These are phyloP conservation scores for Medicago lupulina DNA, from an alignment of 306 rosid genomes.

Conservation along the genomic window DNA sequence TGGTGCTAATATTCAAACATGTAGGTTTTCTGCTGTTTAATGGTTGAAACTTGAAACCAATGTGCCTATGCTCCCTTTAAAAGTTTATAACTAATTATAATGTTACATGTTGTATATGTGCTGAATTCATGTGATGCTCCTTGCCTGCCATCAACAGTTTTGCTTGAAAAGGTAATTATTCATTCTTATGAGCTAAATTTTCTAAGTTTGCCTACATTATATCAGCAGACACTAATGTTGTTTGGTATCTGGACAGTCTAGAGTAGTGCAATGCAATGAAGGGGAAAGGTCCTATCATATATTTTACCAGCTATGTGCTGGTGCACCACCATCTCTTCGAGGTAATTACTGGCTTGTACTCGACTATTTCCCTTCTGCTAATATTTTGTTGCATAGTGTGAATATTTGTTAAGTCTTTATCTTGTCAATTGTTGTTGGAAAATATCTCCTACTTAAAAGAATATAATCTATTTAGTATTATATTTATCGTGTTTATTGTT, in stretches of 20 bases:
- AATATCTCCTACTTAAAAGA: background rate
- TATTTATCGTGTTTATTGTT: background rate
- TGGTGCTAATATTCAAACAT: slow-evolving; percentile 93
- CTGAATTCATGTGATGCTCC: slow-evolving; percentile 37
- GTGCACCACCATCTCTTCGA: slow-evolving; percentile 77
- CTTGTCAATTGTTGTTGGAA: slow-evolving; percentile 18
- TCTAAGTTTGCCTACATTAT: slow-evolving; percentile 26
- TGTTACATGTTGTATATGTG: slow-evolving; percentile 40
- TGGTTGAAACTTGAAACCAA: slow-evolving; percentile 19
- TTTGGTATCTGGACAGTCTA: slow-evolving; percentile 64
- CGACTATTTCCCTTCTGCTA: slow-evolving; percentile 3
- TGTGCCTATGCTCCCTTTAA: slow-evolving; percentile 26
- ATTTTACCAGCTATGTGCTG: slow-evolving; percentile 93
- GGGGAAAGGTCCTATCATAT: slow-evolving; percentile 96
- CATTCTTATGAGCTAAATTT: slow-evolving; percentile 34
- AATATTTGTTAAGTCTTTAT: slow-evolving; percentile 24
- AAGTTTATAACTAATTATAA: slow-evolving; percentile 49
- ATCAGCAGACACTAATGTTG: slow-evolving; percentile 37
- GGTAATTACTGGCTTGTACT: slow-evolving; percentile 49
- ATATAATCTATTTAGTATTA: background rate
- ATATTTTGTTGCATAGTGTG: slow-evolving; percentile 35
- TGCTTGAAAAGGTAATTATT: slow-evolving; percentile 86
- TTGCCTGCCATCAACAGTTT: slow-evolving; percentile 57
- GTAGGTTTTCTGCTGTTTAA: slow-evolving; percentile 60
- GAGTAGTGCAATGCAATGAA: slow-evolving; percentile 94